Base-by-base conservation (phyloP, 305 asterid species). In the Solanum hybrid region DNA sequence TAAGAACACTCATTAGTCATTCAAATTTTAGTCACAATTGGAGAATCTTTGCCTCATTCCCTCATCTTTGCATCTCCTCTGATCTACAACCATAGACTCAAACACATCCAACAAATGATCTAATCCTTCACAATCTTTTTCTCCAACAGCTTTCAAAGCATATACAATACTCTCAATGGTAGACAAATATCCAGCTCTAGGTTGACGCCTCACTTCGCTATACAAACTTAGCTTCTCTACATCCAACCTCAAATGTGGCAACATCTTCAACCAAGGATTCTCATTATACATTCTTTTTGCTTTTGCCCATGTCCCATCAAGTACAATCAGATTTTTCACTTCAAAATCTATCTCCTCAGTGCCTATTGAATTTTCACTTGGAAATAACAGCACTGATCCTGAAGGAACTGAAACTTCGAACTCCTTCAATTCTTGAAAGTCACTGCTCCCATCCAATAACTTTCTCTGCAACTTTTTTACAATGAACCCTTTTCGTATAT, bases 291-390 rank as follows among this genome's bases (percentile, higher is more conserved):
- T 95, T 90, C 98, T 95, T 90, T 92, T 97, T 12, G 99, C 99
- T 93, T 97, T 95, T 10, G 97, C 97, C 99, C 98, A 97, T 8
- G 99, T 97, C 8, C 97, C 99, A 78, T 96, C 98, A 92, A 97
- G 89, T 92, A 97, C 96, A 10, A 97, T 93, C 94, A 97, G 77
- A 90, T 94, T 96, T 92, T 93, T 97, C 91, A 93, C 98, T 91
- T 94, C 94, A 66, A 92, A 92, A 79, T 93, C 84, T 32, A 94
- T 84, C 38, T 56, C 91, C 87, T 91, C 96, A 13, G 91, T 40
- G 10, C 93, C 92, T n/a, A 95, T 89, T 13, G 99, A 91, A 14
- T 90, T 86, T 89, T 96, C 97, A 56, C 97, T 95, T 0, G 99
- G 99, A 88, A 96, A 97, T 69, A 97, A 90, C 37, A 97, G 94